Percentiles rank a stretch among this genome's conserved stretches.
Conservation (phyloP, 345 rosid genomes). For the Rhodamnia rubescens region DNA sequence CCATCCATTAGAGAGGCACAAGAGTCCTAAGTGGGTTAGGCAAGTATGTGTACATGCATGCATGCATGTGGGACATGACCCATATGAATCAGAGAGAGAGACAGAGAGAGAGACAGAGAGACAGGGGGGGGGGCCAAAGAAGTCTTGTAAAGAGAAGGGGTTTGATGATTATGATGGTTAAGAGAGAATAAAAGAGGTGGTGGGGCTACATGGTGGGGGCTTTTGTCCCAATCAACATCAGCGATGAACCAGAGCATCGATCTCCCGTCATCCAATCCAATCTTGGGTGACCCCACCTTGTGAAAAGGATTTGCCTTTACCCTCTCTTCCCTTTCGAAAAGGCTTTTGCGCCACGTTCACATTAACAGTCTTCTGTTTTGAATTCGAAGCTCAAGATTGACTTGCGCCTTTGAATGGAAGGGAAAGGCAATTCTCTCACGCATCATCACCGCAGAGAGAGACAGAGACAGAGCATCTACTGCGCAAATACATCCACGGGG, state of each 20-base stretch:
- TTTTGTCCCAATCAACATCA: not conserved
- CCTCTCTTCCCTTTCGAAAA: not conserved
- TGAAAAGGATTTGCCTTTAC: not conserved
- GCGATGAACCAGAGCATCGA: not conserved
- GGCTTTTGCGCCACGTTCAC: not conserved
- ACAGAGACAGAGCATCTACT: not conserved
- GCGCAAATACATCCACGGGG: not conserved
- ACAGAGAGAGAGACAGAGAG: not conserved
- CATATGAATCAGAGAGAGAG: not conserved
- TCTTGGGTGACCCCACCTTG: not conserved
- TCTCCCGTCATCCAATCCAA: not conserved
- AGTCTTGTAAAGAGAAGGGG: not conserved
- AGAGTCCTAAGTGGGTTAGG: not conserved
- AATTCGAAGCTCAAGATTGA: not conserved
- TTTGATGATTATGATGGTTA: not conserved
- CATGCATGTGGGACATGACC: not conserved
- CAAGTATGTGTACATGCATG: not conserved
- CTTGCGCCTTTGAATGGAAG: not conserved
- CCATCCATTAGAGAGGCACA: not conserved
- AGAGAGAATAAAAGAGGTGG: not conserved
- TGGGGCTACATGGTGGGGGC: not conserved
- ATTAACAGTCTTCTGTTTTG: not conserved
- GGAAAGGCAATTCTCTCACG: not conserved
- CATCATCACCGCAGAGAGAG: not conserved
- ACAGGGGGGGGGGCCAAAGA: not conserved